Conservation (phyloP, 176 grass and related monocot genomes). For the Otatea glauca region DNA sequence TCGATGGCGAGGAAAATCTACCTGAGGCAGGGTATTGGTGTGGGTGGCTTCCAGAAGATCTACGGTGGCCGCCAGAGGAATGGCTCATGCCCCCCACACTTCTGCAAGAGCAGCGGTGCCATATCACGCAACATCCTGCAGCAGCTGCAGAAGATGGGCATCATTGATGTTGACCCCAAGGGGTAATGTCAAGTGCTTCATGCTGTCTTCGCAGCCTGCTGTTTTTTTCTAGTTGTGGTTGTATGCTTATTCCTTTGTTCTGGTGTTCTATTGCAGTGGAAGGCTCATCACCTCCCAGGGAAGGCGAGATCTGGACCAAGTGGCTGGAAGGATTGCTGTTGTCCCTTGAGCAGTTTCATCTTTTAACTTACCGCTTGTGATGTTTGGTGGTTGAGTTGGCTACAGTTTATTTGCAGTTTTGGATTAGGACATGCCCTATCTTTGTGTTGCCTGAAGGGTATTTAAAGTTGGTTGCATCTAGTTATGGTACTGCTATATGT, state of each 20-base stretch:
- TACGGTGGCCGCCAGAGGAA: slow-evolving; percentile 70
- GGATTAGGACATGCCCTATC: slow-evolving; percentile 30
- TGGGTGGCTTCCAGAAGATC: slow-evolving; percentile 77
- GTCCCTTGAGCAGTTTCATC: slow-evolving; percentile 36
- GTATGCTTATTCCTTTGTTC: not conserved
- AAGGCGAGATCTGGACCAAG: slow-evolving; percentile 71
- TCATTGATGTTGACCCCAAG: slow-evolving; percentile 60
- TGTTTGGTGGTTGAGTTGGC: slow-evolving; percentile 26
- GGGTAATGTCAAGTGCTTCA: slow-evolving; percentile 43
- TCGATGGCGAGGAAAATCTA: slow-evolving; percentile 72
- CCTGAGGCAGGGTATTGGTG: slow-evolving; percentile 66
- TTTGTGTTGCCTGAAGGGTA: slow-evolving; percentile 11
- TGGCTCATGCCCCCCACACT: slow-evolving; percentile 54
- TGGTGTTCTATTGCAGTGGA: slow-evolving; percentile 46
- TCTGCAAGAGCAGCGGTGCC: slow-evolving; percentile 72
- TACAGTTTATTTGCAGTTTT: slow-evolving; percentile 31
- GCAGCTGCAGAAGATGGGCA: slow-evolving; percentile 59
- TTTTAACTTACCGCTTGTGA: not conserved
- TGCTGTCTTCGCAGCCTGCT: not conserved
- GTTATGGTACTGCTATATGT: slow-evolving; percentile 25
- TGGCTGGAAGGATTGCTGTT: slow-evolving; percentile 54
- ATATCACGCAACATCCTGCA: slow-evolving; percentile 66
- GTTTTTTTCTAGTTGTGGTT: not conserved
- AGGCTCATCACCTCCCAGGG: slow-evolving; percentile 66
- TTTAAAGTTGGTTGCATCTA: slow-evolving; percentile 45